These are phyloP conservation scores for Solanum okadae DNA, from an alignment of 257 asterid species.

Conservation along the genomic window DNA sequence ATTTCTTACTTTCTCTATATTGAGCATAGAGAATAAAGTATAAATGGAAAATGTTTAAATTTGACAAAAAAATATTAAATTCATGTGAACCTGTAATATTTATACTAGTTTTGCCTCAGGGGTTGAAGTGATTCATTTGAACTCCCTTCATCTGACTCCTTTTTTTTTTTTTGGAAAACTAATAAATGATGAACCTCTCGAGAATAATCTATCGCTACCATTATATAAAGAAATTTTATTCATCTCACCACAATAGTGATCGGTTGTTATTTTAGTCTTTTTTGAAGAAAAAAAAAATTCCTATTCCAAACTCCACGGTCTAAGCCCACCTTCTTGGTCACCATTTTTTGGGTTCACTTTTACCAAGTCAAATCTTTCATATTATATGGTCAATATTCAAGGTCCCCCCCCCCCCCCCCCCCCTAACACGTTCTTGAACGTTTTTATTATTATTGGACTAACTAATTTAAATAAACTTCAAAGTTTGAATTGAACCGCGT, in stretches of 20 bases:
- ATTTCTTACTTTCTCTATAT: not conserved
- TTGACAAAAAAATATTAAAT: not conserved
- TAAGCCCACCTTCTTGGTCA: not conserved
- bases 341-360: not conserved
- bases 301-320: not conserved
- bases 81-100: not conserved
- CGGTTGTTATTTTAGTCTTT: not conserved
- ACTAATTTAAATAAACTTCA: not conserved
- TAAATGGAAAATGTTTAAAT: not conserved
- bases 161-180: too few relatives aligned
- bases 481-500: not conserved
- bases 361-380: not conserved
- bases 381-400: not conserved
- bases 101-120: too few relatives aligned
- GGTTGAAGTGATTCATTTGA: not conserved
- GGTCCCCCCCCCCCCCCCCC: not conserved
- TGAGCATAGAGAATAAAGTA: not conserved
- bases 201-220: not conserved
- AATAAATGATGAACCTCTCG: not conserved
- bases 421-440: not conserved
- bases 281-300: not conserved
- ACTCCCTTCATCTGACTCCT: not conserved
- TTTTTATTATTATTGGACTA: not conserved
- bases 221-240: not conserved
- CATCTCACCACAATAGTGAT: rapidly evolving